Evolutionary conservation across 225 moss, liverwort and hornwort genomes (phyloP), one percentile per base, ranked within the genome.

Genomic region (Sphagnum tenellum): DNA sequence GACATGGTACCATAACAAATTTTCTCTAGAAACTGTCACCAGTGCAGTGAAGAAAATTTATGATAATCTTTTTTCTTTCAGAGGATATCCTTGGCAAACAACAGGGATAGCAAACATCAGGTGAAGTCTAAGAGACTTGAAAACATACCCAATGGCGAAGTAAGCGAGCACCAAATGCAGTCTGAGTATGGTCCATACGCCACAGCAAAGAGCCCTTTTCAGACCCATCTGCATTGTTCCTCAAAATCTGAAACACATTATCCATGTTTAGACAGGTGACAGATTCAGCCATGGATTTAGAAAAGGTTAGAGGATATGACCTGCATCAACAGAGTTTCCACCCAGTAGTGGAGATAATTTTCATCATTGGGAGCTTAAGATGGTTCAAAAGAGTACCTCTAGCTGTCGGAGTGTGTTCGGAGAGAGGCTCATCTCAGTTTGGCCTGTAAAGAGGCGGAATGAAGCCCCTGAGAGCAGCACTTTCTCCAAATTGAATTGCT

Each of bases 341-440:
- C 29, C 29, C 29, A 29, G 29, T 29, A 29, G 0, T 29, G 29
- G 29, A 29, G 29, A 29, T 29, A 29, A 29, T 29, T 11, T 45
- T 62, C 10, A 47, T 9, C 48, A 50, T 11, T 46, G 2, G 45
- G 12, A 48, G 8, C 50, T 65, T 65, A 52, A 8, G 44, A n/a
- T 5, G 44, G 64, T 9, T 14, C 29, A 29, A 4, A 51, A 12
- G 48, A 10, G 46, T 76, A 93, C 98, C 89, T 98, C 98, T 64
- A 98, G 87, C 76, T 98, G 98, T 50, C 87, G 90, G 68, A 98
- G 87, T 65, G 90, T 70, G 56, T 98, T 98, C 12, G 98, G 90
- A 7, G 90, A 86, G 56, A 98, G 92, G 65, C 83, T 87, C 98
- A 98, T 98, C 73, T 98, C 98, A 68, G 79, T 74, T 2, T 71